Evolutionary conservation across 1,284 basidiomycete species (phyloP).

Genomic region (Tranzscheliella williamsii): DNA sequence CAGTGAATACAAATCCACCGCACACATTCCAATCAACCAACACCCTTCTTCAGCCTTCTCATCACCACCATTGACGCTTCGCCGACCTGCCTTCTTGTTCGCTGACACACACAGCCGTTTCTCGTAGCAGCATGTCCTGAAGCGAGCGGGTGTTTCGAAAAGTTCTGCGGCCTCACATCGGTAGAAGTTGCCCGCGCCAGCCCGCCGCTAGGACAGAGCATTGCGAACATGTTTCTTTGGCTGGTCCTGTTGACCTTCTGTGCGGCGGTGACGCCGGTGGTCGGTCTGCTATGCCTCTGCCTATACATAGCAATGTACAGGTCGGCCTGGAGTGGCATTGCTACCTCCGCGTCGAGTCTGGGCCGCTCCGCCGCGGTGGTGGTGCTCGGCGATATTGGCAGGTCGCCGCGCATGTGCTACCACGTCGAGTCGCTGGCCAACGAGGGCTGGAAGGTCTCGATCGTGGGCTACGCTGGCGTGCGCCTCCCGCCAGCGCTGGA

Average conservation of each 20-base stretch:
- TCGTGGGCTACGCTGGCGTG: slow-evolving; percentile 74
- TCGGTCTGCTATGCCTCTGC: slow-evolving; percentile 35
- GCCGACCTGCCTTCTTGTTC: too few species aligned
- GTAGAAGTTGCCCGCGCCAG: neutral
- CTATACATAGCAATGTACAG: slow-evolving; percentile 46
- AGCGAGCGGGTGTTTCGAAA: too few species aligned
- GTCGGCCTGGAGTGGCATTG: slow-evolving; percentile 2
- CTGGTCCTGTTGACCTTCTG: slow-evolving; percentile 27
- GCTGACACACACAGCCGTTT: too few species aligned
- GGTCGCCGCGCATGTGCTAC: slow-evolving; percentile 98
- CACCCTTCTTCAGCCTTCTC: too few species aligned
- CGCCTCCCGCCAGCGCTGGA: slow-evolving; percentile 35
- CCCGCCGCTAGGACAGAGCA: too few species aligned
- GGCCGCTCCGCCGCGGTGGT: slow-evolving; percentile 72
- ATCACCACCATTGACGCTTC: too few species aligned
- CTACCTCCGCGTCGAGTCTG: slow-evolving; percentile 18
- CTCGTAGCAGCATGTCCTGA: too few species aligned
- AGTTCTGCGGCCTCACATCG: too few species aligned
- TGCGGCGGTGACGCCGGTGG: slow-evolving; percentile 12
- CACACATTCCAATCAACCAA: too few species aligned
- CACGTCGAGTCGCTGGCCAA: slow-evolving; percentile 89
- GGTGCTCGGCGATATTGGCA: slow-evolving; percentile 92
- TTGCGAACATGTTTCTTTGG: slow-evolving; percentile 30
- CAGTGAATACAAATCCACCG: too few species aligned
- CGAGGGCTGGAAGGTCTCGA: slow-evolving; percentile 75